Evolutionary conservation across 768 basidiomycete genomes (phyloP).

Genomic region (Crepidotus variabilis): DNA sequence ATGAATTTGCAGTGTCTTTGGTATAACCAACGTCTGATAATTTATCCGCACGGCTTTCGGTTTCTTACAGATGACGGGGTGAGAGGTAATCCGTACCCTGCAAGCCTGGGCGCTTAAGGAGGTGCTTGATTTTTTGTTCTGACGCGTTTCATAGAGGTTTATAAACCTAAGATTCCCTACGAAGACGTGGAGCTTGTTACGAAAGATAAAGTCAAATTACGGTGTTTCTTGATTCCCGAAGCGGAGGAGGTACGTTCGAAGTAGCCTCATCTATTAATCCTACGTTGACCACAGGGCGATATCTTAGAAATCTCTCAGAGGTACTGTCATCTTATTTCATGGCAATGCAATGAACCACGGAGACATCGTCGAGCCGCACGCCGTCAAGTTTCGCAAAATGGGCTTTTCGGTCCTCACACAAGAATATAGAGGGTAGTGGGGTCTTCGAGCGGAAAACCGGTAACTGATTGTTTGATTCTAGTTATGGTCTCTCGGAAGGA

Average conservation of each 20-base stretch:
- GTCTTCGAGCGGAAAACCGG: neutral
- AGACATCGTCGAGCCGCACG: conserved; percentile 62
- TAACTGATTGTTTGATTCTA: conserved; percentile 19
- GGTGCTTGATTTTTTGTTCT: neutral
- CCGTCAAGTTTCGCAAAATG: conserved; percentile 60
- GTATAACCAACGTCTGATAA: conserved; percentile 6
- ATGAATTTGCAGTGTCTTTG: neutral
- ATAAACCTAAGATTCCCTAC: conserved; percentile 5
- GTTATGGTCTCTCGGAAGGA: conserved; percentile 81
- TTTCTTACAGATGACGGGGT: neutral
- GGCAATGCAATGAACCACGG: conserved; percentile 77
- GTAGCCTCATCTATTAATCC: no score
- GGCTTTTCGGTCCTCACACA: conserved; percentile 85
- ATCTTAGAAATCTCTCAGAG: conserved; percentile 4
- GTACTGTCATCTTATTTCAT: conserved; percentile 82
- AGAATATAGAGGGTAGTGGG: conserved; percentile 80
- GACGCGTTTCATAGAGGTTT: conserved; percentile 1
- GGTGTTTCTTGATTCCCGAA: conserved; percentile 9
- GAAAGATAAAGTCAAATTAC: conserved; percentile 13
- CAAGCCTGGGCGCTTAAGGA: neutral
- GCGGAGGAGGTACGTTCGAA: neutral
- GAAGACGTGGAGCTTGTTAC: conserved; percentile 10
- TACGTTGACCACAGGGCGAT: neutral
- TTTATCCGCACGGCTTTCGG: conserved; percentile 8
- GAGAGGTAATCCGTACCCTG: neutral